Percentiles rank a stretch among this genome's conserved stretches.
Evolutionary conservation across 768 basidiomycete genomes (phyloP).

Genomic region (Mycena vulgaris): DNA sequence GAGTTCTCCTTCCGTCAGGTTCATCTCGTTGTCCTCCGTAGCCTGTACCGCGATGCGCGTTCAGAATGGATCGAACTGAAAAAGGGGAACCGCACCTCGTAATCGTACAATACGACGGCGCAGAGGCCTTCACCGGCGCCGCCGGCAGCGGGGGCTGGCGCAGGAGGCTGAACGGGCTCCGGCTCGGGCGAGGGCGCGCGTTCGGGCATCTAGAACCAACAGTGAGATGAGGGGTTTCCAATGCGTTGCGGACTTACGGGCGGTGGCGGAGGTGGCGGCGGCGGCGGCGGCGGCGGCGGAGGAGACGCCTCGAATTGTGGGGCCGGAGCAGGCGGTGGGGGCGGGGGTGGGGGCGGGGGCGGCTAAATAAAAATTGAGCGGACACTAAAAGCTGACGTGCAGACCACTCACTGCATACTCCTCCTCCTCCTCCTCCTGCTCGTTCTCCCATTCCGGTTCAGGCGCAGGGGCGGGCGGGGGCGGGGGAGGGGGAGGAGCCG

Average conservation of each 20-base stretch:
- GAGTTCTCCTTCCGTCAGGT: conserved; percentile 83
- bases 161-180: conserved; percentile 36
- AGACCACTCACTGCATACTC: conserved; percentile 46
- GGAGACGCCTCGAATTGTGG: conserved; percentile 53
- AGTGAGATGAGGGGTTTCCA: conserved; percentile 5
- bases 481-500: conserved; percentile 35
- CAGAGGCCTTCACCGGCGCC: conserved; percentile 65
- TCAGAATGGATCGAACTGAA: neutral
- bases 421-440: conserved; percentile 51
- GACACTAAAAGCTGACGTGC: neutral
- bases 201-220: conserved; percentile 29
- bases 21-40: conserved; percentile 90
- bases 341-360: conserved; percentile 58
- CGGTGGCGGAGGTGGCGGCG: conserved; percentile 53
- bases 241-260: conserved; percentile 29
- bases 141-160: conserved; percentile 45
- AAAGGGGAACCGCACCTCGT: conserved; percentile 64
- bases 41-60: conserved; percentile 60
- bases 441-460: conserved; percentile 45
- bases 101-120: conserved; percentile 87
- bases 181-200: conserved; percentile 39
- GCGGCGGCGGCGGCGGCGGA: conserved; percentile 57
- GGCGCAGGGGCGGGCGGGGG: conserved; percentile 44
- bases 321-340: conserved; percentile 51
- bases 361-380: conserved; percentile 41